phyloP scores from a whole-genome alignment of 805 yeast species.

The Dipodascus albidus region DNA sequence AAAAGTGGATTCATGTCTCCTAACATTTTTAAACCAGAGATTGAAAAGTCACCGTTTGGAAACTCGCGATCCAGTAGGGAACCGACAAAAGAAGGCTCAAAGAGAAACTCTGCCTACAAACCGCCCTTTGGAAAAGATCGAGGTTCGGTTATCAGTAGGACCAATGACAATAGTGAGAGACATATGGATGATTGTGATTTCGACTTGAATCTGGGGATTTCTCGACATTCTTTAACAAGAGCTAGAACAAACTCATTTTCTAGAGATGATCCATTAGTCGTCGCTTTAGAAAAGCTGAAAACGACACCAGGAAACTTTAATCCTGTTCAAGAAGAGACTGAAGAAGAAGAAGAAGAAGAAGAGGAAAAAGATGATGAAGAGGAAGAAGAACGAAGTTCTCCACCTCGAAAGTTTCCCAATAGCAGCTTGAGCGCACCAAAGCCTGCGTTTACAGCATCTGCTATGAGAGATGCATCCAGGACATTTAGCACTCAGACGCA shows the following conservation, averaged over 20 bases:
- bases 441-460: constrained; percentile 27
- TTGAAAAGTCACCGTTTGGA: neutral
- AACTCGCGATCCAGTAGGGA: neutral
- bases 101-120: neutral
- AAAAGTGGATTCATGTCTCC: constrained; percentile 1
- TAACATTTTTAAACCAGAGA: neutral
- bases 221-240: constrained; percentile 6
- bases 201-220: constrained; percentile 15
- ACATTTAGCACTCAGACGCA: constrained; percentile 18
- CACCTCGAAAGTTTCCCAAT: neutral
- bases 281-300: constrained; percentile 38
- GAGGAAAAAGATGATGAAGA: neutral
- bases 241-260: constrained; percentile 13
- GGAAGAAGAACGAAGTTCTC: neutral
- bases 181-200: constrained; percentile 20
- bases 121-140: neutral
- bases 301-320: constrained; percentile 11
- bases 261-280: constrained; percentile 39
- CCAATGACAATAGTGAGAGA: constrained; percentile 8
- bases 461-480: constrained; percentile 28
- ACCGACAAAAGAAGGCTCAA: neutral
- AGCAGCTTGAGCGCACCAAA: constrained; percentile 19
- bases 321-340: constrained; percentile 3
- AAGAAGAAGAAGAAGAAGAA: neutral
- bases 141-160: neutral